Percentiles rank a stretch among this genome's conserved stretches.
phyloP scores from a whole-genome alignment of 768 basidiomycete genomes.

The Trametes punicea region DNA sequence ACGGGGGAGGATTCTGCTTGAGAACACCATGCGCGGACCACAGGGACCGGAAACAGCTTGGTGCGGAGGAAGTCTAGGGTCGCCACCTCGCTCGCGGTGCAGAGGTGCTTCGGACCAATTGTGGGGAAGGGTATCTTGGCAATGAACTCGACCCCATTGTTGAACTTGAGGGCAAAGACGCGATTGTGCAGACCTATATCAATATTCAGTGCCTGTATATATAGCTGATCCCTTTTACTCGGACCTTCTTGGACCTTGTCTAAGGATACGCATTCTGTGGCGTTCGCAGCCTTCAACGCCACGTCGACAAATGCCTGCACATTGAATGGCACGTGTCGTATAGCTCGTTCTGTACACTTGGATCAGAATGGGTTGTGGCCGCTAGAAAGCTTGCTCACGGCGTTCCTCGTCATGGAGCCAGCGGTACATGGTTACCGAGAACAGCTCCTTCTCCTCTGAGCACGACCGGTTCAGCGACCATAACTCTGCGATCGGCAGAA shows the following conservation, averaged over 20 bases:
- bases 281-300: constrained; percentile 12
- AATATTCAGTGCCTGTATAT: background rate
- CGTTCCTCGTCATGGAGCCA: constrained; percentile 21
- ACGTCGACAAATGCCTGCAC: constrained; percentile 11
- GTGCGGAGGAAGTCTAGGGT: constrained; percentile 43
- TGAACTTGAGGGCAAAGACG: constrained; percentile 39
- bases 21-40: constrained; percentile 38
- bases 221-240: background rate
- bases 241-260: constrained; percentile 13
- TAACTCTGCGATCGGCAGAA: background rate
- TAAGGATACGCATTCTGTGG: constrained; percentile 4
- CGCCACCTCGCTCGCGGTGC: constrained; percentile 45
- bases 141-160: constrained; percentile 35
- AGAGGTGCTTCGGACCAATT: constrained; percentile 36
- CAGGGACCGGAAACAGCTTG: constrained; percentile 38
- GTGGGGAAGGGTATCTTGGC: constrained; percentile 41
- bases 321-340: constrained; percentile 17
- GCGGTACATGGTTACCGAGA: constrained; percentile 1
- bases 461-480: background rate
- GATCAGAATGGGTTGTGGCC: background rate
- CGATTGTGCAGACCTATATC: constrained; percentile 26
- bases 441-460: constrained; percentile 1
- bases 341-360: constrained; percentile 1
- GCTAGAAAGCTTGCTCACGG: background rate
- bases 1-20: constrained; percentile 37